These are phyloP conservation scores for Xeromyces bisporus DNA, from an alignment of 495 filamentous ascomycete species.

Conservation along the genomic window DNA sequence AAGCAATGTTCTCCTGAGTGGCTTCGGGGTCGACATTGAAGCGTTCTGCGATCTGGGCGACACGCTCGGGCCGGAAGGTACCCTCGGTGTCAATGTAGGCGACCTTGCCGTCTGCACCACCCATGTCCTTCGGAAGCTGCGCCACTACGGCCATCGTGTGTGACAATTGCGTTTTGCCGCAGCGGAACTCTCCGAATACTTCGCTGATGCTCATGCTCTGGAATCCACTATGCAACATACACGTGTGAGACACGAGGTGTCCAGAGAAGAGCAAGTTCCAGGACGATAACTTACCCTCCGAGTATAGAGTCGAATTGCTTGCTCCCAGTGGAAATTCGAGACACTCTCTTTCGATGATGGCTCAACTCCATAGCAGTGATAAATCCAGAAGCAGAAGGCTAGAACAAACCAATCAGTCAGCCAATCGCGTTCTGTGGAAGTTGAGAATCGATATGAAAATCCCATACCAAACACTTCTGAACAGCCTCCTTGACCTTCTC, in stretches of 20 bases:
- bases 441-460: background rate
- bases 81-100: constrained; percentile 74
- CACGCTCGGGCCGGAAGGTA: constrained; percentile 58
- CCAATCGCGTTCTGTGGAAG: no score
- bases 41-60: constrained; percentile 56
- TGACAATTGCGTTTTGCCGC: constrained; percentile 57
- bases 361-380: constrained; percentile 58
- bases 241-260: no score
- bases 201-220: constrained; percentile 71
- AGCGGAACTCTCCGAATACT: constrained; percentile 57
- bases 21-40: constrained; percentile 51
- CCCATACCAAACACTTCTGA: constrained; percentile 47
- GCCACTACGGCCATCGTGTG: constrained; percentile 56
- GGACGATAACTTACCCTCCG: constrained; percentile 32
- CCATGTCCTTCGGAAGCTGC: constrained; percentile 41
- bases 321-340: constrained; percentile 56
- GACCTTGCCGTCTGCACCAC: constrained; percentile 62
- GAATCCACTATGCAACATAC: constrained; percentile 43
- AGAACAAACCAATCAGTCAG: constrained; percentile 1
- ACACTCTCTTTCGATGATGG: constrained; percentile 49
- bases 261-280: background rate
- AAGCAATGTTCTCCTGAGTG: constrained; percentile 60
- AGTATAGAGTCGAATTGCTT: constrained; percentile 62
- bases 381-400: constrained; percentile 55
- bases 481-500: constrained; percentile 70